Conservation (phyloP, 306 rosid genomes). For the Quercus mongolica region DNA sequence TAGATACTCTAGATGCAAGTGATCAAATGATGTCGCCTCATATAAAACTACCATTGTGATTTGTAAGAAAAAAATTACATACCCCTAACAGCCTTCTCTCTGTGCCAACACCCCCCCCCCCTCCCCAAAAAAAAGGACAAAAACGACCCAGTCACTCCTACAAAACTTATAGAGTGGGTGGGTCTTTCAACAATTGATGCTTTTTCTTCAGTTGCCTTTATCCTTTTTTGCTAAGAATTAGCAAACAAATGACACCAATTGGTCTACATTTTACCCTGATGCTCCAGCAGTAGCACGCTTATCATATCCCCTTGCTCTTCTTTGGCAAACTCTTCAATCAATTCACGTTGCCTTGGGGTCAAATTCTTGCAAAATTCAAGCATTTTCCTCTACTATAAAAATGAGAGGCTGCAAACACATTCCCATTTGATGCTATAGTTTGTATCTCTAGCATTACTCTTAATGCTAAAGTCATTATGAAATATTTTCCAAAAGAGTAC, state of each 20-base stretch:
- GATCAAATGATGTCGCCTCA: conserved; percentile 1
- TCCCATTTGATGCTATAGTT: background rate
- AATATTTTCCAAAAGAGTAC: too few relatives aligned
- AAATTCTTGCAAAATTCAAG: conserved; percentile 44
- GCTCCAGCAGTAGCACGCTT: background rate
- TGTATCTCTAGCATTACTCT: too few relatives aligned
- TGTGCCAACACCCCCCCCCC: too few relatives aligned
- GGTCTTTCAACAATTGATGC: too few relatives aligned
- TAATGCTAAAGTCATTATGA: too few relatives aligned
- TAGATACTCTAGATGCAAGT: conserved; percentile 10
- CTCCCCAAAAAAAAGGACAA: too few relatives aligned
- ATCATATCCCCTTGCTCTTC: too few relatives aligned
- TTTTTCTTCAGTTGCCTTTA: too few relatives aligned
- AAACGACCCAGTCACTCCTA: background rate
- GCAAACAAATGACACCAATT: background rate
- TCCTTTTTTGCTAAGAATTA: background rate
- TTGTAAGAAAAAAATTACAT: background rate
- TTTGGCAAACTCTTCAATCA: conserved; percentile 77
- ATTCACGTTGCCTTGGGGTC: conserved; percentile 68
- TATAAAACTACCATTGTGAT: conserved; percentile 6
- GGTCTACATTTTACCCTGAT: conserved; percentile 21
- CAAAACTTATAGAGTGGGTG: too few relatives aligned
- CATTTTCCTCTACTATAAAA: background rate
- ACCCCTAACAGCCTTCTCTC: too few relatives aligned
- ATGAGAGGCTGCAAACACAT: background rate